These are phyloP conservation scores for Styphnolobium japonicum DNA, from an alignment of 306 rosid genomes.

Conservation along the genomic window DNA sequence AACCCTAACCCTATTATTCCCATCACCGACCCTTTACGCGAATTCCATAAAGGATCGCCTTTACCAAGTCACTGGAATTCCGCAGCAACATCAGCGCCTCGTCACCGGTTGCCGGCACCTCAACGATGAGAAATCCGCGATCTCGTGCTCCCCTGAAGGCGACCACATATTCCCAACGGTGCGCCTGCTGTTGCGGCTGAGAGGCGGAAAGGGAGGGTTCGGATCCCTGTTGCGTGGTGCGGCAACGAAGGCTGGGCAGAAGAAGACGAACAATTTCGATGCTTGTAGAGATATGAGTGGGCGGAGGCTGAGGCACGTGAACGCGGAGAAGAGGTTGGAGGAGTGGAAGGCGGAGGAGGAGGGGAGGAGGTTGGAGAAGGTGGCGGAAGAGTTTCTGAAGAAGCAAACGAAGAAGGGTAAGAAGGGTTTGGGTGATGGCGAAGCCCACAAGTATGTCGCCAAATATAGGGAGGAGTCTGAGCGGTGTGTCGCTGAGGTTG, in stretches of 20 bases:
- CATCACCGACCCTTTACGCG: slow-evolving; percentile 46
- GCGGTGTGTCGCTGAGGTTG: slow-evolving; percentile 71
- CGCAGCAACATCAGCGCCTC: slow-evolving; percentile 67
- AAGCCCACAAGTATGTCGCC: slow-evolving; percentile 74
- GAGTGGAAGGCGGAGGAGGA: slow-evolving; percentile 87
- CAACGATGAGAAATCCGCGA: slow-evolving; percentile 42
- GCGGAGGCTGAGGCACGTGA: slow-evolving; percentile 87
- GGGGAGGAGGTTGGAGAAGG: slow-evolving; percentile 71
- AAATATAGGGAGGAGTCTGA: slow-evolving; percentile 78
- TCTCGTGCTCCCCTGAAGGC: slow-evolving; percentile 42
- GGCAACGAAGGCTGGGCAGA: slow-evolving; percentile 94
- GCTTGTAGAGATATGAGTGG: slow-evolving; percentile 99
- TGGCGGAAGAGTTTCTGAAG: slow-evolving; percentile 78
- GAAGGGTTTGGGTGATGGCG: slow-evolving; percentile 72
- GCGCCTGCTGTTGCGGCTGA: slow-evolving; percentile 58
- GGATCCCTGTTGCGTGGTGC: slow-evolving; percentile 94
- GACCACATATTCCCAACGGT: slow-evolving; percentile 59
- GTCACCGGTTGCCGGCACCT: slow-evolving; percentile 58
- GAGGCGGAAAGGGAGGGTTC: slow-evolving; percentile 96
- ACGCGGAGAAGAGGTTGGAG: slow-evolving; percentile 89
- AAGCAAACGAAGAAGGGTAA: slow-evolving; percentile 79
- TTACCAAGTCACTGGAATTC: slow-evolving; percentile 62
- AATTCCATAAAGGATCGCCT: slow-evolving; percentile 57
- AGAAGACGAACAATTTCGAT: slow-evolving; percentile 92
- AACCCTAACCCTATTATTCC: slow-evolving; percentile 72